Evolutionary conservation across 1,139 yeast genomes (phyloP).

Genomic region (Saccharomycopsis hybrid): DNA sequence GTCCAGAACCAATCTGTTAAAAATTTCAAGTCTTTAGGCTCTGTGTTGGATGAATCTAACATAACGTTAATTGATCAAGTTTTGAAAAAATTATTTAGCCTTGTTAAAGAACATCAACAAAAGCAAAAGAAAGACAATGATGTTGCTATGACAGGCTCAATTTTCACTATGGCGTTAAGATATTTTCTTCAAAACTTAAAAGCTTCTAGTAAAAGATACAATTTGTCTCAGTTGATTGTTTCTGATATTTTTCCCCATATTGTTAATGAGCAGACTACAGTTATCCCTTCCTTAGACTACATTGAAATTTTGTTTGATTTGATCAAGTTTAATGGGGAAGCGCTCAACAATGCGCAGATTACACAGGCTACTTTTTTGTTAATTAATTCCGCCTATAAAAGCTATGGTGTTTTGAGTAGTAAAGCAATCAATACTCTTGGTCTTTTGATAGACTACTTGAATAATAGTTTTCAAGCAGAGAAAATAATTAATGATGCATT

Average conservation of each 20-base stretch:
- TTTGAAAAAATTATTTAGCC: constrained; percentile 1
- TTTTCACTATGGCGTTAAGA: constrained; percentile 66
- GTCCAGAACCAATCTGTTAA: constrained; percentile 75
- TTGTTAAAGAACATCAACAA: constrained; percentile 2
- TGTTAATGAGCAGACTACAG: constrained; percentile 26
- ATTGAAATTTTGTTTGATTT: constrained; percentile 61
- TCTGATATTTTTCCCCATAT: constrained; percentile 33
- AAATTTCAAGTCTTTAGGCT: constrained; percentile 42
- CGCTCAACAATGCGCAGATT: constrained; percentile 39
- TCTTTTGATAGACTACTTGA: constrained; percentile 35
- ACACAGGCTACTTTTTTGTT: constrained; percentile 34
- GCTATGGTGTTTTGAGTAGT: constrained; percentile 44
- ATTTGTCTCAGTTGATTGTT: constrained; percentile 23
- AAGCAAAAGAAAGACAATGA: constrained; percentile 25
- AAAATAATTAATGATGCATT: constrained; percentile 6
- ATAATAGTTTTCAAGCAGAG: constrained; percentile 18
- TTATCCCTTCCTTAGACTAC: constrained; percentile 43
- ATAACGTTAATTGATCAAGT: neutral
- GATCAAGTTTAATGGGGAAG: constrained; percentile 47
- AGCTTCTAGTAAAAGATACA: constrained; percentile 18
- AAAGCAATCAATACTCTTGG: constrained; percentile 54
- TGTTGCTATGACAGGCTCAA: constrained; percentile 46
- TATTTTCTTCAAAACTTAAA: constrained; percentile 44
- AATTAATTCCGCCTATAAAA: constrained; percentile 36
- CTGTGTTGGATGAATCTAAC: constrained; percentile 12